Percentiles rank a stretch among this genome's conserved stretches.
Conservation (phyloP, 2,329 filamentous ascomycete genomes). For the Paecilomyces variotii region DNA sequence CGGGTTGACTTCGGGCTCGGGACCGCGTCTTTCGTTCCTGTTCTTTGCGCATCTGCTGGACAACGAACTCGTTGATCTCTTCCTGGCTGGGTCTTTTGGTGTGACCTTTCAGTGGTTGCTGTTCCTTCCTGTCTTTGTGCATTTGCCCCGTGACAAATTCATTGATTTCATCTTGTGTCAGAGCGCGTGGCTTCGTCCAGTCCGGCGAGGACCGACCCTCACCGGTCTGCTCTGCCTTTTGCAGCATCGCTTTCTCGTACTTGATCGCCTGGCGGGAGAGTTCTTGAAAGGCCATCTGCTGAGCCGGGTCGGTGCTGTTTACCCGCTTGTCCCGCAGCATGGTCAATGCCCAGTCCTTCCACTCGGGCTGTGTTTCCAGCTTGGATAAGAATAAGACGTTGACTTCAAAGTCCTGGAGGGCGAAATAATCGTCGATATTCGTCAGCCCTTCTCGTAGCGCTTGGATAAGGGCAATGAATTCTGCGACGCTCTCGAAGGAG, state of each 20-base stretch:
- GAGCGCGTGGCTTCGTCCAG: conserved; percentile 2
- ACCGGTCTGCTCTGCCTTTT: not conserved
- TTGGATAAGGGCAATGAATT: conserved; percentile 20
- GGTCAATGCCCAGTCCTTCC: conserved; percentile 16
- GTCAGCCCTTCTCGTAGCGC: conserved; percentile 19
- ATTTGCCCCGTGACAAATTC: conserved; percentile 19
- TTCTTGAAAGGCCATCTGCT: conserved; percentile 15
- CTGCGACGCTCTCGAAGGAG: conserved; percentile 16
- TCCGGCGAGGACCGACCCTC: not conserved
- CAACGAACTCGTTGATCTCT: conserved; percentile 21
- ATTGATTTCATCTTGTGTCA: conserved; percentile 20
- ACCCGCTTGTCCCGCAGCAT: conserved; percentile 19
- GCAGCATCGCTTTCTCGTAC: conserved; percentile 10
- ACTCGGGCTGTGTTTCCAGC: conserved; percentile 15
- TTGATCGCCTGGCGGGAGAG: conserved; percentile 14
- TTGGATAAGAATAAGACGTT: conserved; percentile 19
- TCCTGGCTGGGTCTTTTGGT: conserved; percentile 19
- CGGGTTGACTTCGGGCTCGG: conserved; percentile 15
- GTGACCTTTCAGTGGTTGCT: conserved; percentile 8
- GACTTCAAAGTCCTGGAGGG: conserved; percentile 17
- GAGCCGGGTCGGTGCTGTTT: conserved; percentile 9
- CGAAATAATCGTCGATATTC: conserved; percentile 17
- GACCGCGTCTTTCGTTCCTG: conserved; percentile 12
- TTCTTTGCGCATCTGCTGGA: conserved; percentile 19
- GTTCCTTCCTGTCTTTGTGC: conserved; percentile 7